Percentiles rank a stretch among this genome's conserved stretches.
These are phyloP conservation scores for Multifurca ochricompacta DNA, from an alignment of 768 basidiomycete genomes.

Conservation along the genomic window DNA sequence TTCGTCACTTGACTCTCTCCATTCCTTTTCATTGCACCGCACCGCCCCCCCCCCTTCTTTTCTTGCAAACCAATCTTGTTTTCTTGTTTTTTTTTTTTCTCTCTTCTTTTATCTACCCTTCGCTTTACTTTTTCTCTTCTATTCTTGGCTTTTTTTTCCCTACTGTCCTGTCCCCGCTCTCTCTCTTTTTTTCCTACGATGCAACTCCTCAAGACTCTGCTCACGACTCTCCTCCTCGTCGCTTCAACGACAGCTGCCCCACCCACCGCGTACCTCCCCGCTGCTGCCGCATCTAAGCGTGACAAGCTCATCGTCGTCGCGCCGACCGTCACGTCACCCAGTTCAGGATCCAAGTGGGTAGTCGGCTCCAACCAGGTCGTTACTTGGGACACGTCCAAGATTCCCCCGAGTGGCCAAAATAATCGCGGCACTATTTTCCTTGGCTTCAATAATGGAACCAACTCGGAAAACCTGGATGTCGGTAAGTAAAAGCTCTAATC, in stretches of 20 bases:
- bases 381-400: background rate
- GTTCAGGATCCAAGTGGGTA: background rate
- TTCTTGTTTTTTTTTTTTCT: too few relatives aligned
- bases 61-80: too few relatives aligned
- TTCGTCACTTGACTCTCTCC: too few relatives aligned
- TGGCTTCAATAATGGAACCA: background rate
- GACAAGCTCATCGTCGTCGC: background rate
- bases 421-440: conserved; percentile 2
- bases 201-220: conserved; percentile 11
- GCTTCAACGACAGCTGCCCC: conserved; percentile 5
- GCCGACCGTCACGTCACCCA: background rate
- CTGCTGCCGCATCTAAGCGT: background rate
- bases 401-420: background rate
- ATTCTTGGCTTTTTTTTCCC: background rate
- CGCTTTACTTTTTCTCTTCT: background rate
- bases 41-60: too few relatives aligned
- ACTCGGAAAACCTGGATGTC: conserved; percentile 2
- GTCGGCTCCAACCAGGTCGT: background rate
- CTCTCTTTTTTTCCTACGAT: background rate
- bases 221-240: conserved; percentile 2
- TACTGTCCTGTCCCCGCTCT: background rate
- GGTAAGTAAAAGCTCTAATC: background rate
- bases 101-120: too few relatives aligned
- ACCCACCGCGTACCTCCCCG: too few relatives aligned
- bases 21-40: too few relatives aligned